A percentile compares a stretch with the other conserved stretches of the same genome.
Conservation (phyloP, 352 stramenopile species). For the Globisporangium middletonii region DNA sequence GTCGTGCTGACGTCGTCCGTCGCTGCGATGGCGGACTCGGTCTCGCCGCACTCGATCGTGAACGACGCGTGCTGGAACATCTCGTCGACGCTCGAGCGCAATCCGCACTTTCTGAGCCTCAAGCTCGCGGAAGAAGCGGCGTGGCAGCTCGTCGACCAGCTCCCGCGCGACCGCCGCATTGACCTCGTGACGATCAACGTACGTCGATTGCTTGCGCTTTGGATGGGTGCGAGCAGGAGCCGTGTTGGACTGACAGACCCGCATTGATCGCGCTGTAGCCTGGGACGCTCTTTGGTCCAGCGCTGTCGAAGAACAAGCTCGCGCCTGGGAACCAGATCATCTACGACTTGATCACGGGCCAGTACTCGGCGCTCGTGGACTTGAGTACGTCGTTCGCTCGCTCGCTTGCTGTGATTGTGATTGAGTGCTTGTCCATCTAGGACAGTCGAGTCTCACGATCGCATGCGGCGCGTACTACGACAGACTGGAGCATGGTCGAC, state of each 20-base stretch:
- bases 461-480: slow-evolving; percentile 11
- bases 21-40: slow-evolving; percentile 78
- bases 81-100: slow-evolving; percentile 73
- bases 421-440: slow-evolving; percentile 18
- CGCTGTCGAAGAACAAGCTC: slow-evolving; percentile 80
- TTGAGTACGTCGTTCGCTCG: slow-evolving; percentile 38
- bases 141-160: slow-evolving; percentile 85
- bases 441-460: slow-evolving; percentile 1
- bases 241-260: not conserved
- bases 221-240: no score
- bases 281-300: slow-evolving; percentile 75
- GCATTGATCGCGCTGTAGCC: slow-evolving; percentile 23
- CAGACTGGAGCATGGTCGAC: slow-evolving; percentile 84
- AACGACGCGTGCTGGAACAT: slow-evolving; percentile 86
- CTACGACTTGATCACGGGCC: slow-evolving; percentile 80
- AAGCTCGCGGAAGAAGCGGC: slow-evolving; percentile 85
- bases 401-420: slow-evolving; percentile 19
- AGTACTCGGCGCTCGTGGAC: slow-evolving; percentile 85
- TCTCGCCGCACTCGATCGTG: slow-evolving; percentile 70
- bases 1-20: slow-evolving; percentile 84
- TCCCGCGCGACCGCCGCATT: slow-evolving; percentile 73
- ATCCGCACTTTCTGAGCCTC: slow-evolving; percentile 84
- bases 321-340: slow-evolving; percentile 82
- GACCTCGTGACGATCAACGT: slow-evolving; percentile 87
- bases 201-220: slow-evolving; percentile 8